Evolutionary conservation across 2,329 filamentous ascomycete genomes (phyloP).

Genomic region (Mycosphaerella sp.): DNA sequence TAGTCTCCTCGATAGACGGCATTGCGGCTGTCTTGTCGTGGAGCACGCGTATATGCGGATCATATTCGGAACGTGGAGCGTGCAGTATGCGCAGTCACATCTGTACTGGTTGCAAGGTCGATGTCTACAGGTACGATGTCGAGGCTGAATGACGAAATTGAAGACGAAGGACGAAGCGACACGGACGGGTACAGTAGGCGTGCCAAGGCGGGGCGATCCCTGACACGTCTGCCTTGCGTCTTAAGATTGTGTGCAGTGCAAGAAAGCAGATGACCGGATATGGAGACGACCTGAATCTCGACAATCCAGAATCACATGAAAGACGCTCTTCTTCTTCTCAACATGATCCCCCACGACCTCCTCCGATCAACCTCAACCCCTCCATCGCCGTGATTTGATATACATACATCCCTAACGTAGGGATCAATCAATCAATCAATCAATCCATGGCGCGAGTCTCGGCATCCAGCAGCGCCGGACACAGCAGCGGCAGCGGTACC

Average conservation of each 20-base stretch:
- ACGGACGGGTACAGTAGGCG: not conserved
- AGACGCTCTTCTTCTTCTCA: not conserved
- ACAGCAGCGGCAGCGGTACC: constrained; percentile 10
- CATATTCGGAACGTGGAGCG: not conserved
- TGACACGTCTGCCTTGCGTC: constrained; percentile 2
- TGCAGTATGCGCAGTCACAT: not conserved
- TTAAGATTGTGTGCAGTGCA: constrained; percentile 4
- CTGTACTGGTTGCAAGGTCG: not conserved
- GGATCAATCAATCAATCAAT: not conserved
- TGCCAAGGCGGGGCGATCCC: constrained; percentile 1
- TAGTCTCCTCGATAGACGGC: constrained; percentile 32
- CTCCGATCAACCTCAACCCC: not conserved
- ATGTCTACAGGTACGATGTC: no score
- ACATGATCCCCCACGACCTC: not conserved
- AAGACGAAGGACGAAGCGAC: not conserved
- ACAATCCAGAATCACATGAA: constrained; percentile 4
- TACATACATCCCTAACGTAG: no score
- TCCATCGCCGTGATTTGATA: no score
- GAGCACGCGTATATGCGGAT: constrained; percentile 6
- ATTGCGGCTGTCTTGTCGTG: constrained; percentile 18
- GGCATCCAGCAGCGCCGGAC: constrained; percentile 19
- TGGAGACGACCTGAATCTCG: constrained; percentile 3
- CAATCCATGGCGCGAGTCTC: constrained; percentile 24
- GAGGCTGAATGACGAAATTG: not conserved
- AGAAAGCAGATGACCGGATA: constrained; percentile 12